phyloP scores from a whole-genome alignment of 1,139 yeast species.

The Kluyveromyces sp. region DNA sequence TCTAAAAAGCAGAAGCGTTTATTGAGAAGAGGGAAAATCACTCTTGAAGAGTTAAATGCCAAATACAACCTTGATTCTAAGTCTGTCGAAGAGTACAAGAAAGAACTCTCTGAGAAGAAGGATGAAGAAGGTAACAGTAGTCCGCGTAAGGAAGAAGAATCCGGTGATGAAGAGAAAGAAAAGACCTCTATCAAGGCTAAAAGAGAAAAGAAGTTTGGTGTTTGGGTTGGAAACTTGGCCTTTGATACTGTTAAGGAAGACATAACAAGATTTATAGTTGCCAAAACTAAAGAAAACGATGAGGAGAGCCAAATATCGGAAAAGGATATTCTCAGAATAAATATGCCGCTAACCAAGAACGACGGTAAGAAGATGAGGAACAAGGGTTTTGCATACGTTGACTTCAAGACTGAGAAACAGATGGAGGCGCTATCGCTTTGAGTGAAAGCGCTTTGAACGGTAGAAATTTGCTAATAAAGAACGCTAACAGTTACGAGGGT shows the following conservation, averaged over 20 bases:
- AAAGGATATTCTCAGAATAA: slow-evolving; percentile 49
- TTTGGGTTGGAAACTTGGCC: slow-evolving; percentile 91
- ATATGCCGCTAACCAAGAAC: slow-evolving; percentile 54
- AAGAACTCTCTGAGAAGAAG: slow-evolving; percentile 21
- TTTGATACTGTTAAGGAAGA: slow-evolving; percentile 81
- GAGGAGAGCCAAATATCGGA: slow-evolving; percentile 35
- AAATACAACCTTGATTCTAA: slow-evolving; percentile 36
- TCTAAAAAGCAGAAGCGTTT: slow-evolving; percentile 89
- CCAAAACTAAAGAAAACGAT: slow-evolving; percentile 45
- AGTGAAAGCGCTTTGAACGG: slow-evolving; percentile 74
- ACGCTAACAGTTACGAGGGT: slow-evolving; percentile 77
- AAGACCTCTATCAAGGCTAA: slow-evolving; percentile 15
- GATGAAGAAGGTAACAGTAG: slow-evolving; percentile 10
- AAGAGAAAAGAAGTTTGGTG: slow-evolving; percentile 51
- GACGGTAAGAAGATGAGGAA: slow-evolving; percentile 46
- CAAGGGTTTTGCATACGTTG: slow-evolving; percentile 84
- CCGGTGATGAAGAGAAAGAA: slow-evolving; percentile 14
- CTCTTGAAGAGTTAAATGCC: slow-evolving; percentile 47
- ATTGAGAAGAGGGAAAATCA: slow-evolving; percentile 64
- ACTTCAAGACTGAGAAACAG: slow-evolving; percentile 58
- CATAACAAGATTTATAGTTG: slow-evolving; percentile 52
- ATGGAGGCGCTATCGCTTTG: slow-evolving; percentile 58
- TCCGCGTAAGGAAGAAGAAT: slow-evolving; percentile 12
- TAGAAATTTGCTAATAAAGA: slow-evolving; percentile 76
- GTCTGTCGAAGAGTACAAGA: slow-evolving; percentile 30